phyloP scores from a whole-genome alignment of 192 early-diverging fungal species.

The Umbelopsis ramanniana region DNA sequence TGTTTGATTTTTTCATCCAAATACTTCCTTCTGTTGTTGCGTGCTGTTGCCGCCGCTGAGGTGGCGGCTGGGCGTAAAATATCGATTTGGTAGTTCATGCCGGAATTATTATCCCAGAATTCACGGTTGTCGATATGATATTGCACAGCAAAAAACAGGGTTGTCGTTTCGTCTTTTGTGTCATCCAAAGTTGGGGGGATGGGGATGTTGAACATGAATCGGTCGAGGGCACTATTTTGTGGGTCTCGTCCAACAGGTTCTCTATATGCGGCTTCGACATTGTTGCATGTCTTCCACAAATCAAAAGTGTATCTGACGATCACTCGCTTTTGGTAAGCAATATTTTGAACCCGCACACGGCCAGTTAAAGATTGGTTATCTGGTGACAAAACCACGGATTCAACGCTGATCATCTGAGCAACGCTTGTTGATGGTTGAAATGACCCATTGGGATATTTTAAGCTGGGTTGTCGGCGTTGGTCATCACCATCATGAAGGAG shows the following conservation, averaged over 20 bases:
- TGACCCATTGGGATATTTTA: conserved; percentile 30
- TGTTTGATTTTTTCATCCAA: neutral
- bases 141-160: conserved; percentile 65
- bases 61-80: neutral
- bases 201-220: conserved; percentile 59
- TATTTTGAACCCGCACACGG: conserved; percentile 81
- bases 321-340: conserved; percentile 84
- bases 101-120: conserved; percentile 93
- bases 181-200: conserved; percentile 32
- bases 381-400: conserved; percentile 54
- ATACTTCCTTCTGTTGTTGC: neutral
- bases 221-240: conserved; percentile 54
- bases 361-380: conserved; percentile 60
- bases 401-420: conserved; percentile 54
- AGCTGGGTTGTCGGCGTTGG: conserved; percentile 25
- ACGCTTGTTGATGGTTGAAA: conserved; percentile 27
- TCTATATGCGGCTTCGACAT: conserved; percentile 63
- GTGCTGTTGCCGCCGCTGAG: neutral
- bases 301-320: conserved; percentile 76
- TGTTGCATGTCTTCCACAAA: conserved; percentile 72
- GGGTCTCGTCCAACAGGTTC: conserved; percentile 57
- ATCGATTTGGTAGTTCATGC: conserved; percentile 76
- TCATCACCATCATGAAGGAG: conserved; percentile 29
- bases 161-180: conserved; percentile 43
- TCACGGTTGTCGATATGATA: conserved; percentile 70